Base-by-base conservation (phyloP, 306 rosid genomes). In the Trichosanthes truncata region DNA sequence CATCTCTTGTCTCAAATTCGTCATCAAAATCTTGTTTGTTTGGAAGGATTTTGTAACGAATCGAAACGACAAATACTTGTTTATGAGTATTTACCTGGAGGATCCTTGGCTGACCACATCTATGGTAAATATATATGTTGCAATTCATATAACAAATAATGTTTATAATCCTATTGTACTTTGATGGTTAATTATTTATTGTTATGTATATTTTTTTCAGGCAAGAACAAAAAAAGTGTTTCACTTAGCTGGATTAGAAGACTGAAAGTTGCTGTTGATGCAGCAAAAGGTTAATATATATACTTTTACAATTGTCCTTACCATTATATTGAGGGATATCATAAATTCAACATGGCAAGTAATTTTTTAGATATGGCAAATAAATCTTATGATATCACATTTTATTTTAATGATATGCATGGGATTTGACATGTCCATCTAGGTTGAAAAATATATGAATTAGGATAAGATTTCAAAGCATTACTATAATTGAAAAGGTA, bases 11-110 rank as follows among this genome's bases (percentile, higher is more conserved):
- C 97, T 0, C 90, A 82, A 86, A 91, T 94, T 81, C 82, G 88
- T 46, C 98, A 94, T 76, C 98, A 91, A 79, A 92, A 92, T 87
- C 97, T 94, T 20, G 98, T 94, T 35, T 80, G 91, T 26, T 79
- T 94, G 87, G 98, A 94, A 91, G 97, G 98, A 81, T 94, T 89
- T 78, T 92, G 97, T 82, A 82, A 86, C 20, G 97, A 94, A 88
- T 84, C 97, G 74, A 94, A 91, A 89, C 96, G 93, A 79, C 97
- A 94, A 84, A 92, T 94, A 83, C 88, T 94, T 62, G 97, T 94
- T 74, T 94, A 94, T 74, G 98, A 94, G 88, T 92, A 89, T 81
- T 91, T 94, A 69, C 92, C 94, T 33, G 91, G 92, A n/a, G 98
- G 98, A 91, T 91, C 98, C 53, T 81, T 94, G 83, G 91, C 87